Evolutionary conservation across 768 basidiomycete genomes (phyloP).

Genomic region (Boletus huronensis): DNA sequence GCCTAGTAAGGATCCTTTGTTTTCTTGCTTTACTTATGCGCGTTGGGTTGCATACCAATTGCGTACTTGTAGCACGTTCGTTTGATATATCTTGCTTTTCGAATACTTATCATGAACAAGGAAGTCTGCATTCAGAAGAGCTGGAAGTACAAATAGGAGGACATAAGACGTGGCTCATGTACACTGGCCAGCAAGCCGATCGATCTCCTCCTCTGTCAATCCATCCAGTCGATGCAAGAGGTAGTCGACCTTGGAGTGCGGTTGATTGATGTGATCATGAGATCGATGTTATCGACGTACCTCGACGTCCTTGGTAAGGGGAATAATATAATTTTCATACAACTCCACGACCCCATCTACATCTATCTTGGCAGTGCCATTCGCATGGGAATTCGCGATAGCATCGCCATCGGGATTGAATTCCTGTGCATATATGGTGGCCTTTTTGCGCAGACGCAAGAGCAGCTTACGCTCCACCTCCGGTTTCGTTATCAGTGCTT

Average conservation of each 20-base stretch:
- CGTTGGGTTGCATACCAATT: slow-evolving; percentile 20
- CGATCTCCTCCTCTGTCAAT: slow-evolving; percentile 75
- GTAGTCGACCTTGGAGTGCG: slow-evolving; percentile 76
- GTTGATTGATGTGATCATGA: slow-evolving; percentile 1
- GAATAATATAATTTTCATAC: slow-evolving; percentile 95
- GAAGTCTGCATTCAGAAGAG: slow-evolving; percentile 6
- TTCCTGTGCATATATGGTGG: slow-evolving; percentile 75
- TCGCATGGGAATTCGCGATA: slow-evolving; percentile 32
- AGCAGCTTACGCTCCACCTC: slow-evolving; percentile 89
- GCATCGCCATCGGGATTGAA: slow-evolving; percentile 66
- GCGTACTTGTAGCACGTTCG: slow-evolving; percentile 24
- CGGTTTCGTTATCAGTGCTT: slow-evolving; percentile 92
- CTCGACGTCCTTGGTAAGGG: slow-evolving; percentile 97
- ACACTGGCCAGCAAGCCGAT: slow-evolving; percentile 42
- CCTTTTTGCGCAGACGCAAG: slow-evolving; percentile 81
- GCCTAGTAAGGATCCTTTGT: slow-evolving; percentile 14
- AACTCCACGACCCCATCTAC: slow-evolving; percentile 90
- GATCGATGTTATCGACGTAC: slow-evolving; percentile 41
- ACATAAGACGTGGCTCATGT: slow-evolving; percentile 9
- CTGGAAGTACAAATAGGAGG: slow-evolving; percentile 2
- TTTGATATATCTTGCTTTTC: slow-evolving; percentile 22
- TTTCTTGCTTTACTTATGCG: slow-evolving; percentile 24
- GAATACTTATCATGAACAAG: background rate
- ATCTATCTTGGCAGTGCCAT: slow-evolving; percentile 70
- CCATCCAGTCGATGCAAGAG: slow-evolving; percentile 88